A percentile compares a stretch with the other conserved stretches of the same genome.
Evolutionary conservation across 2,329 filamentous ascomycete species (phyloP).

Genomic region (Oidium heveae): DNA sequence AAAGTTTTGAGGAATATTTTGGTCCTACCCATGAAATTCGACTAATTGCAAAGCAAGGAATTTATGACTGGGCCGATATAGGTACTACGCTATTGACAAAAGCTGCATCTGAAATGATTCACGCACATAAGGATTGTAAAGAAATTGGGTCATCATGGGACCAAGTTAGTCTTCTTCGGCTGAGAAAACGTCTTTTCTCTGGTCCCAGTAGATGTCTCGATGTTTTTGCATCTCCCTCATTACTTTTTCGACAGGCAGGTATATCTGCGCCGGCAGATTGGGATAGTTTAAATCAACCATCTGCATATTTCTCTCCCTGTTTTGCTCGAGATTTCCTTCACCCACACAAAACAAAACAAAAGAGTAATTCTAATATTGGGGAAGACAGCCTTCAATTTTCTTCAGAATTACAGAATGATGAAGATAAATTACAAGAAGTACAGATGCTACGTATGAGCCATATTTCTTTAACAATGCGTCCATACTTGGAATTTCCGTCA

Average conservation of each 20-base stretch:
- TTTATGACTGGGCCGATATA: slow-evolving; percentile 40
- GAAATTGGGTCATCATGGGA: slow-evolving; percentile 4
- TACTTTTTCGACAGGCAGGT: slow-evolving; percentile 31
- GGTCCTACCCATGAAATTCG: slow-evolving; percentile 20
- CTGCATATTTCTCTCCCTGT: too few species aligned
- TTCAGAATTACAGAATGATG: too few species aligned
- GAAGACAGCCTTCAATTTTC: too few species aligned
- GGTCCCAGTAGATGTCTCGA: slow-evolving; percentile 28
- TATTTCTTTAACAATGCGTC: too few species aligned
- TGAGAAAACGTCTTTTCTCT: slow-evolving; percentile 23
- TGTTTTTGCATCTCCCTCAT: slow-evolving; percentile 29
- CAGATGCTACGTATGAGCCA: too few species aligned
- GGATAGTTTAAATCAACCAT: background rate
- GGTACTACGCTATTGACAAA: slow-evolving; percentile 16
- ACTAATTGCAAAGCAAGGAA: slow-evolving; percentile 29
- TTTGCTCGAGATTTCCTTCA: too few species aligned
- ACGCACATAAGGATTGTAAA: background rate
- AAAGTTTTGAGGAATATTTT: slow-evolving; percentile 19
- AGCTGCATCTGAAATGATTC: background rate
- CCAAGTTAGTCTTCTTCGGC: slow-evolving; percentile 7
- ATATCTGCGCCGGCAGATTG: slow-evolving; percentile 7
- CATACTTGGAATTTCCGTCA: too few species aligned
- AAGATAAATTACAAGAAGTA: too few species aligned
- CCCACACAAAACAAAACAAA: too few species aligned
- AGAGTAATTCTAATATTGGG: too few species aligned